phyloP scores from a whole-genome alignment of 768 basidiomycete species.

The Amanita polypyramis region DNA sequence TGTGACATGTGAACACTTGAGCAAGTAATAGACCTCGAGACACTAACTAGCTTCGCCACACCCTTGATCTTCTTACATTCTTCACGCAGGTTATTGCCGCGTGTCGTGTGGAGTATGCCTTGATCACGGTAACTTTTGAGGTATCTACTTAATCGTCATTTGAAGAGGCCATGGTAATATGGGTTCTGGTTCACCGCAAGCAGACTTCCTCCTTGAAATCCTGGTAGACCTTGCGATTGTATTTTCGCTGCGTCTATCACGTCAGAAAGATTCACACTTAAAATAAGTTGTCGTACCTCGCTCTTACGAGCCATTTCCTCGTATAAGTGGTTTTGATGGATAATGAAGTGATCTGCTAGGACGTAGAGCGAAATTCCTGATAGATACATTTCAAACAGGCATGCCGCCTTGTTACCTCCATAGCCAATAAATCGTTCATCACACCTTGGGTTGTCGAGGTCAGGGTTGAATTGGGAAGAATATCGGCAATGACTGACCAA shows the following conservation, averaged over 20 bases:
- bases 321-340: slow-evolving; percentile 80
- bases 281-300: slow-evolving; percentile 35
- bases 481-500: slow-evolving; percentile 35
- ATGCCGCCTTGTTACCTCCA: slow-evolving; percentile 89
- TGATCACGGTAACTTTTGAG: slow-evolving; percentile 46
- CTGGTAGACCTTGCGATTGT: slow-evolving; percentile 66
- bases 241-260: slow-evolving; percentile 39
- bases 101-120: slow-evolving; percentile 37
- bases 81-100: slow-evolving; percentile 41
- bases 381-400: slow-evolving; percentile 84
- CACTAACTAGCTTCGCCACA: slow-evolving; percentile 29
- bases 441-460: slow-evolving; percentile 45
- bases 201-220: slow-evolving; percentile 77
- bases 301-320: slow-evolving; percentile 63
- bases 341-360: slow-evolving; percentile 77
- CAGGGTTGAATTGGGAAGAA: slow-evolving; percentile 1
- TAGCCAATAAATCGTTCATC: slow-evolving; percentile 89
- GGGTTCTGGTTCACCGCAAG: slow-evolving; percentile 34
- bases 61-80: slow-evolving; percentile 61
- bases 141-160: slow-evolving; percentile 32
- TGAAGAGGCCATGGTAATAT: neutral
- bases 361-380: slow-evolving; percentile 80
- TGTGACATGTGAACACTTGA: neutral
- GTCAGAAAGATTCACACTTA: neutral
- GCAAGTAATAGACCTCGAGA: neutral